A percentile compares a stretch with the other conserved stretches of the same genome.
Conservation (phyloP, 2,329 filamentous ascomycete species). For the Neonectria magnoliae region DNA sequence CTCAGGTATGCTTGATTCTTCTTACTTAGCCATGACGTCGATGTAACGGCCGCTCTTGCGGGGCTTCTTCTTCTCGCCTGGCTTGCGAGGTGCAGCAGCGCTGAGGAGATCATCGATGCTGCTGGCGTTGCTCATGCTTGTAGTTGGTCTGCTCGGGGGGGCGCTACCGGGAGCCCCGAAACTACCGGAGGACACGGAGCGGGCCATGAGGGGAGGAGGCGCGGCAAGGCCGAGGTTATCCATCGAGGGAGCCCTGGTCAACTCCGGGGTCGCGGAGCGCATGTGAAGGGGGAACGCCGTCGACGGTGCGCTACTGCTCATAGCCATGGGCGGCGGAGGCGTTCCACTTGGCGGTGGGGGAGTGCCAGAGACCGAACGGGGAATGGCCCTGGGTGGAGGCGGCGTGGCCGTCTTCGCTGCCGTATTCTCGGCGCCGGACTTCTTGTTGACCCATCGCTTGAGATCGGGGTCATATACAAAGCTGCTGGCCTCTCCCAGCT, state of each 20-base stretch:
- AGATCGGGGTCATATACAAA: slow-evolving; percentile 97
- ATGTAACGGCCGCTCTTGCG: slow-evolving; percentile 92
- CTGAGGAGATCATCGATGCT: slow-evolving; percentile 94
- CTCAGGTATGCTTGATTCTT: slow-evolving; percentile 14
- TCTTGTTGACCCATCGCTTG: slow-evolving; percentile 99
- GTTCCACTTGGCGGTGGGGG: slow-evolving; percentile 57
- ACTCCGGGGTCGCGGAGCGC: slow-evolving; percentile 42
- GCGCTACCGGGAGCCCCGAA: slow-evolving; percentile 52
- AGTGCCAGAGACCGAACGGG: slow-evolving; percentile 63
- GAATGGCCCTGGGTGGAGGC: slow-evolving; percentile 76
- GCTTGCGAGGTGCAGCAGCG: slow-evolving; percentile 75
- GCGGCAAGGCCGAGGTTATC: slow-evolving; percentile 48
- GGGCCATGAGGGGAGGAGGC: slow-evolving; percentile 54
- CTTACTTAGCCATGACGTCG: slow-evolving; percentile 87
- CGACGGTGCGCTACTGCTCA: slow-evolving; percentile 48
- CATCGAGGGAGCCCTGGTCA: slow-evolving; percentile 48
- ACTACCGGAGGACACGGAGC: slow-evolving; percentile 60
- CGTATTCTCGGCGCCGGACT: slow-evolving; percentile 73
- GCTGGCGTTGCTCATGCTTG: slow-evolving; percentile 89
- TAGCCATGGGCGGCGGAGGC: slow-evolving; percentile 45
- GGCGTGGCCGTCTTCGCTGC: slow-evolving; percentile 73
- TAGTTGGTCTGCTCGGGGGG: slow-evolving; percentile 77
- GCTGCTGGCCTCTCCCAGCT: slow-evolving; percentile 90
- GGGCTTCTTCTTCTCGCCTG: slow-evolving; percentile 72
- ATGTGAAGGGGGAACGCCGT: slow-evolving; percentile 43